A percentile compares a stretch with the other conserved stretches of the same genome.
phyloP scores from a whole-genome alignment of 2,329 filamentous ascomycete species.

The Aspergillus carbonarius region DNA sequence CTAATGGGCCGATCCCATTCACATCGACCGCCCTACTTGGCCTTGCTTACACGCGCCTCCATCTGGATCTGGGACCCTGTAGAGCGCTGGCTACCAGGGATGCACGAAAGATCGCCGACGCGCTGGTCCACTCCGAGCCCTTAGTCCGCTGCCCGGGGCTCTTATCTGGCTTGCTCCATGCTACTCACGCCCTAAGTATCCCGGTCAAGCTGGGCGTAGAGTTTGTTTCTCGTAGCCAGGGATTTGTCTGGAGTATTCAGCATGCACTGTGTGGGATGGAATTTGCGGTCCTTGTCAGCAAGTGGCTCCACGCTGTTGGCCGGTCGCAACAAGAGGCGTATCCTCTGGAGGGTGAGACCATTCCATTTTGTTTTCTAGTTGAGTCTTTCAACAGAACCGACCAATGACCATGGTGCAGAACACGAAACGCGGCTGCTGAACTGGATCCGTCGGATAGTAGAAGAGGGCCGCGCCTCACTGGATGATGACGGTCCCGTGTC shows the following conservation, averaged over 20 bases:
- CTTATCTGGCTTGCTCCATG: constrained; percentile 63
- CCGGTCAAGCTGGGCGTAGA: constrained; percentile 26
- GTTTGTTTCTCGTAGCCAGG: constrained; percentile 20
- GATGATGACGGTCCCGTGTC: constrained; percentile 14
- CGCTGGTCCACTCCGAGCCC: constrained; percentile 49
- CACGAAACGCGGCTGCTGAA: constrained; percentile 15
- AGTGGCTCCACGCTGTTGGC: constrained; percentile 22
- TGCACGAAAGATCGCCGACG: constrained; percentile 46
- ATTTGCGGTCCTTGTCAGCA: constrained; percentile 24
- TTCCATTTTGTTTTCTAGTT: neutral
- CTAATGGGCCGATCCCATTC: constrained; percentile 62
- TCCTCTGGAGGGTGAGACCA: constrained; percentile 11
- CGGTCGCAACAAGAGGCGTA: neutral
- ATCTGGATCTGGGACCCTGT: constrained; percentile 22
- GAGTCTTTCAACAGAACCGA: accelerated
- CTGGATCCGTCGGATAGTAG: constrained; percentile 25
- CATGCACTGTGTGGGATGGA: constrained; percentile 27
- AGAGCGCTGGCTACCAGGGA: constrained; percentile 63
- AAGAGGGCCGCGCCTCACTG: constrained; percentile 17
- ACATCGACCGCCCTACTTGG: constrained; percentile 64
- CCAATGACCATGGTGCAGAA: neutral
- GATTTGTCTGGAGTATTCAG: constrained; percentile 26
- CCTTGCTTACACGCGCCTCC: constrained; percentile 52
- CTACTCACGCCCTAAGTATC: constrained; percentile 66
- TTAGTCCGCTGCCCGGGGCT: constrained; percentile 54